These are phyloP conservation scores for Pseudogymnoascus sp. DNA, from an alignment of 2,329 filamentous ascomycete genomes.

Conservation along the genomic window DNA sequence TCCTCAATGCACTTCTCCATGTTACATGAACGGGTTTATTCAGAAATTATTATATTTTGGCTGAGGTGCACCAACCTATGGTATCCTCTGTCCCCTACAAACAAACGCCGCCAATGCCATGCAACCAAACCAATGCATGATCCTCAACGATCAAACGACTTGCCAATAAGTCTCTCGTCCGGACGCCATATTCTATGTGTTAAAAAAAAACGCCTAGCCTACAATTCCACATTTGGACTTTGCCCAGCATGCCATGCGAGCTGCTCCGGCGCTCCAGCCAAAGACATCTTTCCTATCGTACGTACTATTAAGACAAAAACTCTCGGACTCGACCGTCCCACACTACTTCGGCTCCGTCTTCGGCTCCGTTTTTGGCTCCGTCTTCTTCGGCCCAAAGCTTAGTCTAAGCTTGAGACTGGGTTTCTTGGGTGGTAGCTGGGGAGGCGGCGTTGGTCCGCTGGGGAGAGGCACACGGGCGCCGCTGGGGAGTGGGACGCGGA, in stretches of 20 bases:
- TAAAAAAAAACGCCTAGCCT: constrained; percentile 7
- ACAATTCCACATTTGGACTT: constrained; percentile 1
- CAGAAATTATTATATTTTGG: constrained; percentile 7
- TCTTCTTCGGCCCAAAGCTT: neutral
- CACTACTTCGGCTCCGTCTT: neutral
- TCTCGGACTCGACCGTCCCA: neutral
- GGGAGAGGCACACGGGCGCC: constrained; percentile 8
- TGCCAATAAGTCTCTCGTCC: neutral
- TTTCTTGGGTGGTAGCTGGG: neutral
- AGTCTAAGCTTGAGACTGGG: constrained; percentile 8
- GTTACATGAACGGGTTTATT: constrained; percentile 40
- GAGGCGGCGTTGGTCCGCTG: neutral
- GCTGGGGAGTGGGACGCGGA: neutral
- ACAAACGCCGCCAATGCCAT: constrained; percentile 5
- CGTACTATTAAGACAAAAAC: neutral
- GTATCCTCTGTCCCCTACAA: neutral
- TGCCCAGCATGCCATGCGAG: neutral
- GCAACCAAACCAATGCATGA: constrained; percentile 6
- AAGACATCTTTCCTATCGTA: neutral
- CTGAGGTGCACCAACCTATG: neutral
- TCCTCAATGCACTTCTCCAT: constrained; percentile 29
- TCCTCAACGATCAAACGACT: neutral
- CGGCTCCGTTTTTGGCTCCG: neutral
- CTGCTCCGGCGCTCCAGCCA: neutral
- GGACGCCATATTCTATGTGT: constrained; percentile 6